Base-by-base conservation (phyloP, 495 filamentous ascomycete genomes). In the Penicillium ochrochloron region DNA sequence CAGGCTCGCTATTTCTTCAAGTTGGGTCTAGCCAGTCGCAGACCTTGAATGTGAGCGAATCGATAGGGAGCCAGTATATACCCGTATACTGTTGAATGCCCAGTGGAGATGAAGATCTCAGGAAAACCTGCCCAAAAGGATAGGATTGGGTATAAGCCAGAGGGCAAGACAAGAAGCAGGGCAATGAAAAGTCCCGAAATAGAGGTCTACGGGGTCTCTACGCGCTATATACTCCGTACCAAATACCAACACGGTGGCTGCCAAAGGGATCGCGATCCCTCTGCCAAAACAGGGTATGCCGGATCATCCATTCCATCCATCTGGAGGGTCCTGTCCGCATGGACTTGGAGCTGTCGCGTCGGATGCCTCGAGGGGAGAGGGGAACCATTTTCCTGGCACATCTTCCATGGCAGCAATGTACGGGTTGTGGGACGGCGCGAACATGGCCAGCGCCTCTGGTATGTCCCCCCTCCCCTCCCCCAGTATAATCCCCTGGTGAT, bases 301-400 rank as follows among this genome's bases (percentile, higher is more conserved):
- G 60, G 62, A 66, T 63, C 58, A 37, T 65, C 50, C 71, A 71
- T 72, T 73, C 71, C 66, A 62, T 57, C 51, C 51, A 54, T 54
- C 51, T 33, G 2, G 51, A 31, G 19, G 51, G 17, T 53, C 8
- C 50, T 33, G 51, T 1, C 25, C 31, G 15, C 27, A 54, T 54
- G 25, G 31, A 34, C 27, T 17, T 34, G 31, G 51, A 63, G 57
- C 33, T 41, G 57, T 51, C 57, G 59, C 37, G 53, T 62, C 44
- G 15, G 59, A 51, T 57, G 54, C 50, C 63, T 57, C 34, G 39
- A 27, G 51, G 34, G 33, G 33, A 53, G 23, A 52, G n/a, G 21
- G 66, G 58, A 19, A 59, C 51, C 53, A 21, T 37, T 54, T 67
- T 51, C 54, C 53, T 42, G 46, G 57, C 31, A 41, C 55, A 52